Conservation (phyloP, 768 basidiomycete genomes). For the Mycena metata region DNA sequence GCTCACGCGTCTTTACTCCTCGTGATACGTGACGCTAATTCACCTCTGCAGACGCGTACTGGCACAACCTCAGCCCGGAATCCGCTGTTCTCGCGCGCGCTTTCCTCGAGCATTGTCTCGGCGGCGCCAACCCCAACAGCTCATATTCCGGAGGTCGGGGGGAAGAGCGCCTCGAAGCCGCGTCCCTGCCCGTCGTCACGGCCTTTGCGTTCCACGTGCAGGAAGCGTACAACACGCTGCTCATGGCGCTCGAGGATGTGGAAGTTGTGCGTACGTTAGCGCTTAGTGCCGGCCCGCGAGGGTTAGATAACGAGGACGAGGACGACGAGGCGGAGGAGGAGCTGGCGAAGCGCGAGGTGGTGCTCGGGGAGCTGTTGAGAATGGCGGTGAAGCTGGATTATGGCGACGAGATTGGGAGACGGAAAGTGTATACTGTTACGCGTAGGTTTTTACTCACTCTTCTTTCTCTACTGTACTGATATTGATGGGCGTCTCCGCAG, state of each 20-base stretch:
- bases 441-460: constrained; percentile 64
- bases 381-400: constrained; percentile 91
- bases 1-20: constrained; percentile 39
- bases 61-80: constrained; percentile 82
- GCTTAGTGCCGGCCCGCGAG: too few relatives aligned
- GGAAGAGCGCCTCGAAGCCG: constrained; percentile 75
- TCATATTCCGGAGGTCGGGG: too few relatives aligned
- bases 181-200: constrained; percentile 89
- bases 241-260: constrained; percentile 56
- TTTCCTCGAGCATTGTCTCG: constrained; percentile 84
- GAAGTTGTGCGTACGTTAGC: constrained; percentile 52
- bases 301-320: constrained; percentile 28
- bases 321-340: constrained; percentile 66
- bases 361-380: constrained; percentile 85
- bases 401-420: constrained; percentile 92
- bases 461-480: too few relatives aligned
- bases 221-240: constrained; percentile 76
- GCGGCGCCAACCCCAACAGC: constrained; percentile 57
- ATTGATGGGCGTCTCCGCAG: too few relatives aligned
- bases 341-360: constrained; percentile 73
- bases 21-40: neutral
- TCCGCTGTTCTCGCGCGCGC: constrained; percentile 86
- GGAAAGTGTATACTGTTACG: constrained; percentile 91
- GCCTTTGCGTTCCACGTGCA: constrained; percentile 90
- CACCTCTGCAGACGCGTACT: constrained; percentile 71